Evolutionary conservation across 2,329 filamentous ascomycete genomes (phyloP).

Genomic region (Aspergillus proliferans): DNA sequence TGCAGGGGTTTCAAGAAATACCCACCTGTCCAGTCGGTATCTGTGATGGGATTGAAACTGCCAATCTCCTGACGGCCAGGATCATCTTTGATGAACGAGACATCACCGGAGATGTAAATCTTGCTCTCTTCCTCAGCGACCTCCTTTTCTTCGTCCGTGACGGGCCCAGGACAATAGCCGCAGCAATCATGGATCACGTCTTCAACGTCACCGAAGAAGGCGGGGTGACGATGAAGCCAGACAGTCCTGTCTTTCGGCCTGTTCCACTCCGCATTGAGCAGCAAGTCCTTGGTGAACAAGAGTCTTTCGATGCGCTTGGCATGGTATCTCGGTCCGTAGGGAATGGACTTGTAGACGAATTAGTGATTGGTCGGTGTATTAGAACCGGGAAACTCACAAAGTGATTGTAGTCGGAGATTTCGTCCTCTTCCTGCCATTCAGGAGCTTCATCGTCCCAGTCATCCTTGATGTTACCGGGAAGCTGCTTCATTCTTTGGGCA

Average conservation of each 20-base stretch:
- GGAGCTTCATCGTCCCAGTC: constrained; percentile 71
- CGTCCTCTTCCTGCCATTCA: constrained; percentile 72
- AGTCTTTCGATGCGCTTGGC: constrained; percentile 66
- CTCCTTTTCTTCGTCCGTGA: constrained; percentile 65
- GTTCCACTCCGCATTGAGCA: constrained; percentile 86
- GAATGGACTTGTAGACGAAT: constrained; percentile 23
- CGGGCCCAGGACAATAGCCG: constrained; percentile 65
- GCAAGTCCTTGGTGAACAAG: constrained; percentile 71
- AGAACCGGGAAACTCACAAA: not conserved
- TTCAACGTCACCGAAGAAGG: constrained; percentile 70
- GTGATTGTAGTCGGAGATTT: constrained; percentile 57
- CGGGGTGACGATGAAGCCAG: constrained; percentile 74
- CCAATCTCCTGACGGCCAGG: constrained; percentile 69
- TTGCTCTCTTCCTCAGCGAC: constrained; percentile 66
- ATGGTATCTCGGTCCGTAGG: constrained; percentile 32
- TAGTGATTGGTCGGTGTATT: constrained; percentile 42
- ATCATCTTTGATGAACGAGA: constrained; percentile 72
- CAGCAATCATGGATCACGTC: constrained; percentile 78
- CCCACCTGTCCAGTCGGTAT: constrained; percentile 67
- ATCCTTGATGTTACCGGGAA: constrained; percentile 69
- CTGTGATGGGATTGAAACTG: constrained; percentile 72
- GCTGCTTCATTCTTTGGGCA: constrained; percentile 33
- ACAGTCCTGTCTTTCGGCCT: constrained; percentile 67
- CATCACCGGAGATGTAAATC: constrained; percentile 66
- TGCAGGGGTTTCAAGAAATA: not conserved